Conservation (phyloP, 805 yeast species). For the Blastobotrys mokoenaii region DNA sequence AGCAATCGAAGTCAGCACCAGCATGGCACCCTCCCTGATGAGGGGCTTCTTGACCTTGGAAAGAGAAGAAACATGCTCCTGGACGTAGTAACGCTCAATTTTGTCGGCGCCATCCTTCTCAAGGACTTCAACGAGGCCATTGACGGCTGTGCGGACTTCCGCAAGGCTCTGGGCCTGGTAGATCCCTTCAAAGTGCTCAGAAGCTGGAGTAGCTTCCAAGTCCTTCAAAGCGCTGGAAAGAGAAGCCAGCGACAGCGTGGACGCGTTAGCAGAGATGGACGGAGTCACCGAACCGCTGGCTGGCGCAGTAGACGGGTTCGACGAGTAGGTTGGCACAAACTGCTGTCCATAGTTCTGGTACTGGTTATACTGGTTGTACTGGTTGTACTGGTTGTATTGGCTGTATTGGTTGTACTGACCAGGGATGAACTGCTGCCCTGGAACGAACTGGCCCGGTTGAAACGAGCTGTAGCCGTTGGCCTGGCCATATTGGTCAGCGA, state of each 20-base stretch:
- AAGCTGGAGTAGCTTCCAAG: constrained; percentile 57
- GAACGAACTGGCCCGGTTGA: constrained; percentile 6
- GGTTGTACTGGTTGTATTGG: neutral
- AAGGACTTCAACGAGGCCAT: constrained; percentile 44
- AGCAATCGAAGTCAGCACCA: constrained; percentile 51
- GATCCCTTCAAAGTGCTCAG: constrained; percentile 45
- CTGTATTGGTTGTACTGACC: constrained; percentile 1
- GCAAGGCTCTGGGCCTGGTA: constrained; percentile 43
- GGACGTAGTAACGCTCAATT: constrained; percentile 57
- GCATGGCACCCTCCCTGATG: constrained; percentile 68
- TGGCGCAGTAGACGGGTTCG: neutral
- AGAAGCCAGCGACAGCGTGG: constrained; percentile 67
- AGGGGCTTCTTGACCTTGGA: constrained; percentile 65
- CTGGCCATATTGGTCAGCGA: neutral
- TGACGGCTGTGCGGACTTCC: constrained; percentile 49
- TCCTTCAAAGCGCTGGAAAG: constrained; percentile 65
- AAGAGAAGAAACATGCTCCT: constrained; percentile 55
- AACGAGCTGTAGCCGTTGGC: too few species aligned
- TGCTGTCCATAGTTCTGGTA: too few species aligned
- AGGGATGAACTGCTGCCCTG: constrained; percentile 6
- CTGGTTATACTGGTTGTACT: too few species aligned
- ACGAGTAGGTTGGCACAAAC: neutral
- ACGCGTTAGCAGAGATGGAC: constrained; percentile 19
- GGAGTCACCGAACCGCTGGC: constrained; percentile 17
- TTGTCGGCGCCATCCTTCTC: constrained; percentile 36